These are phyloP conservation scores for Cyclospora cayetanensis DNA, from an alignment of 169 alveolate species.

Conservation along the genomic window DNA sequence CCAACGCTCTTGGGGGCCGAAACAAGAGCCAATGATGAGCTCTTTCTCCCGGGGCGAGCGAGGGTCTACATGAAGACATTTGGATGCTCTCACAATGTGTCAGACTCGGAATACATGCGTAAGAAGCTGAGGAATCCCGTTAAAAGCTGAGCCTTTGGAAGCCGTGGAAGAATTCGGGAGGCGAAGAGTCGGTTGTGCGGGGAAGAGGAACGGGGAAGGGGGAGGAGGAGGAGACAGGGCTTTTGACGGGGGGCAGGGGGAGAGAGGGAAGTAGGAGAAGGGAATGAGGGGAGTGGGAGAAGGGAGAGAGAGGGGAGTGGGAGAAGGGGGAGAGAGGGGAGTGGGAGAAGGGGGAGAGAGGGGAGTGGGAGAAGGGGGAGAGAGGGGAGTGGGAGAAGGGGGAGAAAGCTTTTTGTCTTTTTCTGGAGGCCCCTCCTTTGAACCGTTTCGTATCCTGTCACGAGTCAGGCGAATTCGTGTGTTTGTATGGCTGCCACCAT, in stretches of 20 bases:
- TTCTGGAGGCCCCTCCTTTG: not conserved
- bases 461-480: not conserved
- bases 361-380: too few relatives aligned
- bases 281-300: not conserved
- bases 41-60: conserved; percentile 83
- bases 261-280: not conserved
- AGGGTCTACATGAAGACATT: conserved; percentile 93
- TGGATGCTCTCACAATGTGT: conserved; percentile 99
- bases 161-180: too few relatives aligned
- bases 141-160: too few relatives aligned
- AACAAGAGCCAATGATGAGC: not conserved
- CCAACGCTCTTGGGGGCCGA: not conserved
- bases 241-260: not conserved
- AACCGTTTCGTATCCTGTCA: not conserved
- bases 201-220: too few relatives aligned
- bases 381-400: too few relatives aligned
- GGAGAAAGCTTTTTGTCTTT: too few relatives aligned
- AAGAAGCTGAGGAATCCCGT: too few relatives aligned
- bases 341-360: too few relatives aligned
- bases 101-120: conserved; percentile 95
- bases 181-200: too few relatives aligned
- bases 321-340: too few relatives aligned
- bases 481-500: not conserved
- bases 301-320: not conserved
- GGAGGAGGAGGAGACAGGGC: not conserved